These are phyloP conservation scores for Botrytis squamosa DNA, from an alignment of 2,329 filamentous ascomycete species.

Conservation along the genomic window DNA sequence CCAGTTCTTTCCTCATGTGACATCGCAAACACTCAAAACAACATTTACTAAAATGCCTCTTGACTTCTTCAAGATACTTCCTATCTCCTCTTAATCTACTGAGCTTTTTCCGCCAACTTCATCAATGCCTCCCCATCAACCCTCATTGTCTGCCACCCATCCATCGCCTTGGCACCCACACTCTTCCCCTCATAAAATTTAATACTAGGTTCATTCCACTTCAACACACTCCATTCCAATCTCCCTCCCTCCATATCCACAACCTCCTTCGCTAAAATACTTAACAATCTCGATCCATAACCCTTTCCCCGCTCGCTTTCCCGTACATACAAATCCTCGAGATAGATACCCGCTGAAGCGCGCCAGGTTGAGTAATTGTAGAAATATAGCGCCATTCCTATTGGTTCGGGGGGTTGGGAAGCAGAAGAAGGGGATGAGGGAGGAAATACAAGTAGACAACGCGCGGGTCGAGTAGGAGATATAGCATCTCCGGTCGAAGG, in stretches of 20 bases:
- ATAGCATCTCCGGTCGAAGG: slow-evolving; percentile 52
- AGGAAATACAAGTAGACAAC: slow-evolving; percentile 59
- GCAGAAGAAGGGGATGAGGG: slow-evolving; percentile 48
- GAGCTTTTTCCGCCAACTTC: slow-evolving; percentile 49
- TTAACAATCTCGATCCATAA: slow-evolving; percentile 75
- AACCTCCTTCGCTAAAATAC: slow-evolving; percentile 76
- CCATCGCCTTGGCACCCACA: slow-evolving; percentile 63
- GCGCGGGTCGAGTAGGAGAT: slow-evolving; percentile 61
- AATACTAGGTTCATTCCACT: slow-evolving; percentile 91
- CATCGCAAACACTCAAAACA: too few relatives aligned
- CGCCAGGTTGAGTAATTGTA: slow-evolving; percentile 97
- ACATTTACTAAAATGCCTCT: not conserved
- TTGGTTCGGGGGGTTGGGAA: slow-evolving; percentile 42
- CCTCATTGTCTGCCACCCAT: slow-evolving; percentile 73
- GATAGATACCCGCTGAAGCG: slow-evolving; percentile 81
- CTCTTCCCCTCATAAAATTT: slow-evolving; percentile 68
- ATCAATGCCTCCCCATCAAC: slow-evolving; percentile 65
- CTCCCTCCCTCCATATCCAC: slow-evolving; percentile 68
- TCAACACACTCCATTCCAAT: slow-evolving; percentile 87
- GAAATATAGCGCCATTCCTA: slow-evolving; percentile 87
- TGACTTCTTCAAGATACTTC: not conserved
- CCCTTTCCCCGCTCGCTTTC: slow-evolving; percentile 69
- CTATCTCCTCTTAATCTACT: slow-evolving; percentile 5
- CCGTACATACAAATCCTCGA: slow-evolving; percentile 89
- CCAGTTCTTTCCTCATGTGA: not conserved